A percentile compares a stretch with the other conserved stretches of the same genome.
These are phyloP conservation scores for Cytospora piceae DNA, from an alignment of 2,329 filamentous ascomycete species.

Conservation along the genomic window DNA sequence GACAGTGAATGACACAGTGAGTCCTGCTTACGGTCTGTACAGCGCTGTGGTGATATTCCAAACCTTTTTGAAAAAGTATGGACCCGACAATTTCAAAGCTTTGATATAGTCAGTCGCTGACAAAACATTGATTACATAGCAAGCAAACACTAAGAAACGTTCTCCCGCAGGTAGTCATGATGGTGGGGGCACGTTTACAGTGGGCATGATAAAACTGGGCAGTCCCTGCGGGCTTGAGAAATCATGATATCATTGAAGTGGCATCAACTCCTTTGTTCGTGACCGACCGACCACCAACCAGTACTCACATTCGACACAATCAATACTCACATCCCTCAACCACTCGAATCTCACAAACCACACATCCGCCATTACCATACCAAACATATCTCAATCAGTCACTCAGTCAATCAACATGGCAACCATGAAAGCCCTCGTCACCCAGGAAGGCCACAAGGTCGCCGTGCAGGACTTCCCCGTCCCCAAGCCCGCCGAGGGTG, in stretches of 20 bases:
- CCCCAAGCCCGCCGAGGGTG: conserved; percentile 37
- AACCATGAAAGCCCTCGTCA: conserved; percentile 45
- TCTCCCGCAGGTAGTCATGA: no score
- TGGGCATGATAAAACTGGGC: neutral
- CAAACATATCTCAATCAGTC: neutral
- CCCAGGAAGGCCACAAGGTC: conserved; percentile 36
- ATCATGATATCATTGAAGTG: neutral
- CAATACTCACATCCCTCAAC: no score
- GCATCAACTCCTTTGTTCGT: neutral
- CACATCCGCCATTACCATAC: neutral
- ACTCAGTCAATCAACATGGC: conserved; percentile 12
- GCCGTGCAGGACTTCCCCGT: conserved; percentile 38
- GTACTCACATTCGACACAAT: no score
- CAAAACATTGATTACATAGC: neutral
- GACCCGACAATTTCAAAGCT: neutral
- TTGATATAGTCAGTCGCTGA: neutral
- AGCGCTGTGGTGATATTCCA: no score
- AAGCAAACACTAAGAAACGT: neutral
- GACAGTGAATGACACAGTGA: no score
- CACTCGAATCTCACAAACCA: neutral
- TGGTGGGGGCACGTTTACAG: neutral
- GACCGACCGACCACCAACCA: no score
- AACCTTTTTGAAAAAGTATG: neutral
- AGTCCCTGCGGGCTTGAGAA: neutral
- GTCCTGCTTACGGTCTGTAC: no score